Conservation (phyloP, 163 green algal genomes). For the Prototheca wickerhamii region DNA sequence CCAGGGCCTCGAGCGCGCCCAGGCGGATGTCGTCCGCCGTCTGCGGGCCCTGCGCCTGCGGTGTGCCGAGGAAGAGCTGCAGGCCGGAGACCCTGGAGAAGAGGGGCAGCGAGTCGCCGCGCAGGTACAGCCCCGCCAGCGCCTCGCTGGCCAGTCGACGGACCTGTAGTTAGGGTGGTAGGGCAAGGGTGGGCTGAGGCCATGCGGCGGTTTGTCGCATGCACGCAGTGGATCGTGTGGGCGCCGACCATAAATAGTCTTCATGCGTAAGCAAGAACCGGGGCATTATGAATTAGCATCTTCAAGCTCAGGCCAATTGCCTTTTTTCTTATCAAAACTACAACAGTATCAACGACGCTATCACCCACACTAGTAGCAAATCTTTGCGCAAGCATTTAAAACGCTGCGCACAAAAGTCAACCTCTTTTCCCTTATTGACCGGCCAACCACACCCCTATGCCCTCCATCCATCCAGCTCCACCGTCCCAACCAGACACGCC, state of each 20-base stretch:
- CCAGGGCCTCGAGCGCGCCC: slow-evolving; percentile 49
- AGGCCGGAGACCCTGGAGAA: slow-evolving; percentile 56
- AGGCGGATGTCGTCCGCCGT: slow-evolving; percentile 38
- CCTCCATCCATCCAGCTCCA: too few species aligned
- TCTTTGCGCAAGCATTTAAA: too few species aligned
- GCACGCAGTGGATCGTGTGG: neutral
- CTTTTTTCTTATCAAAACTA: too few species aligned
- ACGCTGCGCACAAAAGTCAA: too few species aligned
- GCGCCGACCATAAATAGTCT: neutral
- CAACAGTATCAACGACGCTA: too few species aligned
- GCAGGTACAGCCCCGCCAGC: slow-evolving; percentile 50
- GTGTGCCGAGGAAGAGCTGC: slow-evolving; percentile 50
- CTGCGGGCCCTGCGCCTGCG: slow-evolving; percentile 24
- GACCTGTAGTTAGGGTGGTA: slow-evolving; percentile 39
- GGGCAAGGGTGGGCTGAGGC: neutral
- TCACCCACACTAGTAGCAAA: too few species aligned
- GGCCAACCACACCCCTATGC: too few species aligned
- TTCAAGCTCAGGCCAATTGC: too few species aligned
- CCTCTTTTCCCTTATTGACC: too few species aligned
- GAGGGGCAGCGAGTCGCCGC: slow-evolving; percentile 61
- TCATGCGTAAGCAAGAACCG: too few species aligned
- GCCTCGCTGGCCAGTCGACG: slow-evolving; percentile 52
- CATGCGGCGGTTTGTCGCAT: neutral
- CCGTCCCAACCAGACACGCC: neutral
- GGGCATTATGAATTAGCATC: too few species aligned